Evolutionary conservation across 257 asterid species (phyloP), one percentile per base, ranked within the genome.

Genomic region (Paulownia fortunei): DNA sequence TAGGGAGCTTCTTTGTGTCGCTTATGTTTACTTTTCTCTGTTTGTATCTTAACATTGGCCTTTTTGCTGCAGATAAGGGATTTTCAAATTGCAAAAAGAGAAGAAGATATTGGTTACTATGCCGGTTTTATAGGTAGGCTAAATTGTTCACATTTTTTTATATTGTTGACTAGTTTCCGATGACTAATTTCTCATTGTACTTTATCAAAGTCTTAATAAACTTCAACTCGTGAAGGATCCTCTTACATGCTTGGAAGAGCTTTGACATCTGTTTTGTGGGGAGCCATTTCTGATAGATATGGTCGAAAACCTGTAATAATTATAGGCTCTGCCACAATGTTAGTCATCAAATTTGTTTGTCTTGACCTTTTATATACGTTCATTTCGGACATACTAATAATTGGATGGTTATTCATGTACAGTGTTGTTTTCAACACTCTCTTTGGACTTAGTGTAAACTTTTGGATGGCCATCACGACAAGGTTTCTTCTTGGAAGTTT

Each of bases 401-500:
- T 18, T 27, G 19, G 61, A 26, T 72, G 62, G 65, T 74, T 65
- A 18, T 76, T 39, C 55, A 13, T 80, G 34, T 82, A 32, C 96
- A 93, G 98, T 81, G 90, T 87, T 69, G 83, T 93, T 47, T 91
- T 91, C 91, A 93, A 91, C 81, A 81, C 96, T 36, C 92, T 93
- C 18, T 93, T 93, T 86, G 97, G 98, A 59, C 89, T 93, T 39
- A 91, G 98, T 76, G 44, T 80, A 16, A 88, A 89, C 82, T 93
- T 71, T 76, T 88, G 94, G 92, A 93, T 92, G 98, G 98, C 98
- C 52, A 37, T 93, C 76, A 16, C 76, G 2, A 91, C 84, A 30
- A 92, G 98, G 88, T 91, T 92, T 78, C 91, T 91, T 69, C 93
- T 91, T 26, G 98, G 98, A 59, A 81, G 91, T 83, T 84, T 89